Conservation (phyloP, 2,329 filamentous ascomycete genomes). For the Ustilaginoidea virens region DNA sequence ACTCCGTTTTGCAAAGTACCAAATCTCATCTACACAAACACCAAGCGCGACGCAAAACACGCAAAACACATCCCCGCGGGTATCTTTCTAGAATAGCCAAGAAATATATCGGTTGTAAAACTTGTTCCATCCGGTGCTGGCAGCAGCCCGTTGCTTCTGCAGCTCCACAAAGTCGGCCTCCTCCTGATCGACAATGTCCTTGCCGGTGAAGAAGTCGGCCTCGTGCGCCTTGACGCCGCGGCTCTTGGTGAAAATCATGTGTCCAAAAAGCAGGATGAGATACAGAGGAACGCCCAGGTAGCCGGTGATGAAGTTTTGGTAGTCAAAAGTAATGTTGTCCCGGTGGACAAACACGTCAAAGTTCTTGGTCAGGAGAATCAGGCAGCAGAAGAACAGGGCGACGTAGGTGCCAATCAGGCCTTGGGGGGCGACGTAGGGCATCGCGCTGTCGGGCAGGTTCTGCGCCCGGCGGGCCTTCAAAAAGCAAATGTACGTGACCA, state of each 20-base stretch:
- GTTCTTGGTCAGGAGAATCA: constrained; percentile 74
- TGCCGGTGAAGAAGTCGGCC: constrained; percentile 57
- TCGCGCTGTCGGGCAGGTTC: constrained; percentile 33
- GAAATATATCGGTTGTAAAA: constrained; percentile 22
- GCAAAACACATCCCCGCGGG: not conserved
- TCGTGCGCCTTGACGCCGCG: constrained; percentile 39
- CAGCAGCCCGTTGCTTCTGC: constrained; percentile 14
- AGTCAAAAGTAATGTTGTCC: constrained; percentile 44
- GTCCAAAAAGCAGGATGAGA: constrained; percentile 51
- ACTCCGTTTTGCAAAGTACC: too few species aligned
- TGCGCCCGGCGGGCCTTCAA: constrained; percentile 47
- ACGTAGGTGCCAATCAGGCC: constrained; percentile 54
- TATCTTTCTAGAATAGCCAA: constrained; percentile 18
- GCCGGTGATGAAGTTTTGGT: constrained; percentile 63
- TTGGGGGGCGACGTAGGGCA: constrained; percentile 55
- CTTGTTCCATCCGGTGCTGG: constrained; percentile 13
- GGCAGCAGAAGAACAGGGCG: constrained; percentile 52
- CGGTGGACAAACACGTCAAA: constrained; percentile 51
- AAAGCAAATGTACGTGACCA: constrained; percentile 53
- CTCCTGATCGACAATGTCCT: constrained; percentile 57
- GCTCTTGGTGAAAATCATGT: constrained; percentile 42
- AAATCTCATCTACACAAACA: too few species aligned
- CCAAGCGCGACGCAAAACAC: too few species aligned
- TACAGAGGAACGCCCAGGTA: constrained; percentile 68
- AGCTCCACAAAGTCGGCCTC: constrained; percentile 50